Percentiles rank a stretch among this genome's conserved stretches.
Evolutionary conservation across 805 yeast species (phyloP).

Genomic region (Ogataea henricii): DNA sequence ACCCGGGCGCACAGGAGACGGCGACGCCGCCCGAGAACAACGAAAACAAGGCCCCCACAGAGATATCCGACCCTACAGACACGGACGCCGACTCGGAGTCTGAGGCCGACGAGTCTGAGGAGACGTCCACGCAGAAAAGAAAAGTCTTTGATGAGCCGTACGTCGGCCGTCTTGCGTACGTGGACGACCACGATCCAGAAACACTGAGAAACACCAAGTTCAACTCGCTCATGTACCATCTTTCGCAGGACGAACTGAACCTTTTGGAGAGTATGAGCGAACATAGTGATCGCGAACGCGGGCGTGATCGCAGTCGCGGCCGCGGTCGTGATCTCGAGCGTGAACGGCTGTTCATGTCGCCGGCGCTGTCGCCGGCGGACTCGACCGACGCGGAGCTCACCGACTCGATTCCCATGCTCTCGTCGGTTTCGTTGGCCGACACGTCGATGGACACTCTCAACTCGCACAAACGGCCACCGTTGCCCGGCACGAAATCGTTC

Average conservation of each 20-base stretch:
- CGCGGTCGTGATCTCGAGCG: no score
- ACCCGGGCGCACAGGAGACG: neutral
- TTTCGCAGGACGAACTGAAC: slow-evolving; percentile 22
- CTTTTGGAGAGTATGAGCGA: slow-evolving; percentile 13
- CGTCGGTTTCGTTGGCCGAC: slow-evolving; percentile 7
- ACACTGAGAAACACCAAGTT: slow-evolving; percentile 32
- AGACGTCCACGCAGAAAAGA: slow-evolving; percentile 2
- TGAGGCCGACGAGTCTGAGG: neutral
- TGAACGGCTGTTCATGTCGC: slow-evolving; percentile 19
- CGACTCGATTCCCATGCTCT: neutral
- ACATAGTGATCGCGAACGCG: slow-evolving; percentile 14
- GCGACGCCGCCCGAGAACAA: neutral
- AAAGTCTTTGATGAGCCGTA: slow-evolving; percentile 13
- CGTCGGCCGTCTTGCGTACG: slow-evolving; percentile 13
- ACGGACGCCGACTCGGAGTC: neutral
- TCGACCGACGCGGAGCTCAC: slow-evolving; percentile 1
- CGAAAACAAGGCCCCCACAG: neutral
- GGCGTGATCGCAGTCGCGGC: no score
- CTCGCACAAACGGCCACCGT: slow-evolving; percentile 10
- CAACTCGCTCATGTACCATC: slow-evolving; percentile 33
- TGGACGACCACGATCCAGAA: slow-evolving; percentile 28
- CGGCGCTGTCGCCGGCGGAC: slow-evolving; percentile 12
- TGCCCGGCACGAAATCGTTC: slow-evolving; percentile 19
- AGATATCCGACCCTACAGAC: neutral
- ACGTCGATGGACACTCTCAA: neutral